Evolutionary conservation across 768 basidiomycete species (phyloP).

Genomic region (Boletus reticulatus): DNA sequence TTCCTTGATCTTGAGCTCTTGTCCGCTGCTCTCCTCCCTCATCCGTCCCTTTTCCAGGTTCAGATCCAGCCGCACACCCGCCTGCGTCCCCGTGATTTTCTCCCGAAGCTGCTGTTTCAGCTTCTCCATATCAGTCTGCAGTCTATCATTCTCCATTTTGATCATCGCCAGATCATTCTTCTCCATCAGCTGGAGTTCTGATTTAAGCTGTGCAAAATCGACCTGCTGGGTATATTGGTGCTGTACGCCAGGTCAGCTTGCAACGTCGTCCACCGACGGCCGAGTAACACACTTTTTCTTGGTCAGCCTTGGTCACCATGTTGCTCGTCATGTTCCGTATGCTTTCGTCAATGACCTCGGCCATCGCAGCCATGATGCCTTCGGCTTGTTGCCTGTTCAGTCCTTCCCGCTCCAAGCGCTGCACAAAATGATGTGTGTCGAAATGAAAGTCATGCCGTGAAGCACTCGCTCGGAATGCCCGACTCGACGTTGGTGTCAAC

Average conservation of each 20-base stretch:
- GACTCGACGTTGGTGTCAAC: background rate
- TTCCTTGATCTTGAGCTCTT: conserved; percentile 96
- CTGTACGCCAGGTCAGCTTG: conserved; percentile 37
- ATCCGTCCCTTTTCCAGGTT: conserved; percentile 97
- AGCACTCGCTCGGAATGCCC: conserved; percentile 31
- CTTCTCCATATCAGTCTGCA: conserved; percentile 88
- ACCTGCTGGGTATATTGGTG: conserved; percentile 95
- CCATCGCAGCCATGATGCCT: conserved; percentile 96
- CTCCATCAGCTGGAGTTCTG: conserved; percentile 93
- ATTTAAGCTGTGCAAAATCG: conserved; percentile 95
- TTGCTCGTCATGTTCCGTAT: conserved; percentile 93
- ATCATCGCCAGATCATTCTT: conserved; percentile 95
- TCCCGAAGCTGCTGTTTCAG: conserved; percentile 91
- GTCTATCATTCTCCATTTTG: conserved; percentile 95
- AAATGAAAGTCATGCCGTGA: conserved; percentile 67
- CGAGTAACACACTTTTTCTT: conserved; percentile 75
- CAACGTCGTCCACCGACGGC: background rate
- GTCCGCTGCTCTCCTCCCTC: conserved; percentile 86
- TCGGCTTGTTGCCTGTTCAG: conserved; percentile 90
- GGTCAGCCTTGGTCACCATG: conserved; percentile 94
- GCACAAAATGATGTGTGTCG: conserved; percentile 94
- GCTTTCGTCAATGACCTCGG: conserved; percentile 96
- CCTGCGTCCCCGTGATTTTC: conserved; percentile 89
- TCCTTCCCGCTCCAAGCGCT: conserved; percentile 85
- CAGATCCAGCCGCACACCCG: conserved; percentile 89